phyloP scores from a whole-genome alignment of 495 filamentous ascomycete species.

The Trichodelitschia bisporula region DNA sequence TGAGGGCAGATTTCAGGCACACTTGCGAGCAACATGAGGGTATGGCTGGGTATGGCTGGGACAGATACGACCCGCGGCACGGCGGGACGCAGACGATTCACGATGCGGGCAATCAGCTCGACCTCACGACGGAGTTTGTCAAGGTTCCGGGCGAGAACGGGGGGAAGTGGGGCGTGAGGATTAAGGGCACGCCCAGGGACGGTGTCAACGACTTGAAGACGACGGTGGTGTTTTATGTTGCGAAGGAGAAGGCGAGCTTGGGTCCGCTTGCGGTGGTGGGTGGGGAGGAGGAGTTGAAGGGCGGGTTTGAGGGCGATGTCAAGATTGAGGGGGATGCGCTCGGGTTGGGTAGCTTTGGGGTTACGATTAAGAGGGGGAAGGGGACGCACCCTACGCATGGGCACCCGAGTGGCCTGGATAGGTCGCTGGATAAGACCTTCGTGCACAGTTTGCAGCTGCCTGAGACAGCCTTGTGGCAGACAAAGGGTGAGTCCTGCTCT shows the following conservation, averaged over 20 bases:
- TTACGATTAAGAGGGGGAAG: slow-evolving; percentile 29
- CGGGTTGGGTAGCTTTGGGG: slow-evolving; percentile 61
- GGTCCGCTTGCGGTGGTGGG: too few species aligned
- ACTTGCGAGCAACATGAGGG: slow-evolving; percentile 90
- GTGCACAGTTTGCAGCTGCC: slow-evolving; percentile 47
- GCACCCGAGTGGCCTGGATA: slow-evolving; percentile 42
- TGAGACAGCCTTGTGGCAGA: slow-evolving; percentile 58
- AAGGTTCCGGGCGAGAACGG: slow-evolving; percentile 77
- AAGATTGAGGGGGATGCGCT: slow-evolving; percentile 47
- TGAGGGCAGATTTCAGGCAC: slow-evolving; percentile 52
- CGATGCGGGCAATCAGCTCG: slow-evolving; percentile 64
- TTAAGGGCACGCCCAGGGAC: slow-evolving; percentile 58
- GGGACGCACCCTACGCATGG: slow-evolving; percentile 34
- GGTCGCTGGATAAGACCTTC: slow-evolving; percentile 48
- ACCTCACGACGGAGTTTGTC: slow-evolving; percentile 78
- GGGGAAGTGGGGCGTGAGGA: slow-evolving; percentile 73
- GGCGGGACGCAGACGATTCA: slow-evolving; percentile 79
- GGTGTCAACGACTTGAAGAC: slow-evolving; percentile 45
- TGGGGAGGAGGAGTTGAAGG: slow-evolving; percentile 2
- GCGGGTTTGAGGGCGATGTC: slow-evolving; percentile 47
- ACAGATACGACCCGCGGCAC: slow-evolving; percentile 70
- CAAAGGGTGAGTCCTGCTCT: slow-evolving; percentile 28
- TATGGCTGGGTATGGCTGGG: slow-evolving; percentile 95
- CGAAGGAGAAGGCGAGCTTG: slow-evolving; percentile 26
- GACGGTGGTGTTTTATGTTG: slow-evolving; percentile 44